These are phyloP conservation scores for Fusarium concolor DNA, from an alignment of 2,329 filamentous ascomycete species.

Conservation along the genomic window DNA sequence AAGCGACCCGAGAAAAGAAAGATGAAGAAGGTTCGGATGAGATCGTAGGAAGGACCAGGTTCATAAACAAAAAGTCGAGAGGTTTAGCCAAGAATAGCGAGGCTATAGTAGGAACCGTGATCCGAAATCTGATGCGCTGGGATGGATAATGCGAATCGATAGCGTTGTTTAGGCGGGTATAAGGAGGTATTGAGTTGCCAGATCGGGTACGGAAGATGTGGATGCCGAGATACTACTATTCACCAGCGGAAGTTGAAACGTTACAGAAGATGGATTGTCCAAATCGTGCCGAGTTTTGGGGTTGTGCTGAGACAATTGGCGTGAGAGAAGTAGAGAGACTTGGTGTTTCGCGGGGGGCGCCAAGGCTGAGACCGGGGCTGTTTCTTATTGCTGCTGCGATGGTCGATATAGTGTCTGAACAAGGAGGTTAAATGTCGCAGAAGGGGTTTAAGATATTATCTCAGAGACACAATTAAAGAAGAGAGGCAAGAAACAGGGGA, in stretches of 20 bases:
- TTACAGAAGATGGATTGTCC: conserved; percentile 26
- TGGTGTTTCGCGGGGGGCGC: conserved; percentile 41
- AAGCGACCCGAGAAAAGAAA: conserved; percentile 40
- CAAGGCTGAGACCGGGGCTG: conserved; percentile 14
- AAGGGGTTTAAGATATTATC: background rate
- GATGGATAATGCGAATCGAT: background rate
- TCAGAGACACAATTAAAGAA: background rate
- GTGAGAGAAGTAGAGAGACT: conserved; percentile 35
- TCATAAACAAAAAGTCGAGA: conserved; percentile 38
- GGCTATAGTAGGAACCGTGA: conserved; percentile 27
- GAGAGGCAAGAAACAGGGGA: conserved; percentile 25
- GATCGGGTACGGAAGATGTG: conserved; percentile 30
- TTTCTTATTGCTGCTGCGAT: conserved; percentile 19
- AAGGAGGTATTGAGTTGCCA: conserved; percentile 29
- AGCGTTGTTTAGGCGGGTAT: conserved; percentile 17
- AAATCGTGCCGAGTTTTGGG: conserved; percentile 28
- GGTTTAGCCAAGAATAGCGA: conserved; percentile 7
- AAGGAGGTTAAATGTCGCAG: conserved; percentile 34
- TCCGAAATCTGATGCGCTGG: conserved; percentile 34
- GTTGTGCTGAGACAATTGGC: conserved; percentile 42
- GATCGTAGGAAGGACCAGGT: conserved; percentile 24
- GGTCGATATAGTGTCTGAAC: conserved; percentile 21
- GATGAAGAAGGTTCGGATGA: conserved; percentile 26
- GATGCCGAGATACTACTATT: conserved; percentile 34
- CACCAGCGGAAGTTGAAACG: conserved; percentile 44